Evolutionary conservation across 768 basidiomycete species (phyloP), one percentile per base, ranked within the genome.

Genomic region (Macrolepiota fuliginosa): DNA sequence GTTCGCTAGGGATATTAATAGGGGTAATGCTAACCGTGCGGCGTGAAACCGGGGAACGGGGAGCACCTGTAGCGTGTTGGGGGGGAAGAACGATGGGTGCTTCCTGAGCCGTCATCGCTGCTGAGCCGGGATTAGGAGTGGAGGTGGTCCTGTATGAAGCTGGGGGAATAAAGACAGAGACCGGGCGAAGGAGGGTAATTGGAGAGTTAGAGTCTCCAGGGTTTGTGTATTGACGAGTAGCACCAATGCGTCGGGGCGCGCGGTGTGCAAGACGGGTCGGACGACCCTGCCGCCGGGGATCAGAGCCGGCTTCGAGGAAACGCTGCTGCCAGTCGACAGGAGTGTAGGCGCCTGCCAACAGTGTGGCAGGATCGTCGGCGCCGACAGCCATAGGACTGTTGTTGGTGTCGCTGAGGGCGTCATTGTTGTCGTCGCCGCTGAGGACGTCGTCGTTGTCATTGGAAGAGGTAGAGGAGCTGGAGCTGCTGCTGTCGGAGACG

Each of bases 351-450:
- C 76, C 73, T 0, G 74, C 73, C 55, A 79, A 70, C 58, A 80
- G 74, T 46, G 70, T 69, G 1, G 76, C 74, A 0, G 76, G 72
- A 62, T 82, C 79, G 49, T 79, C 80, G 6, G 79, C 64, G 59
- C 74, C 76, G 10, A 73, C 73, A 17, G 80, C 77, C 75, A 83
- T 79, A 15, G 84, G 82, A 63, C 80, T 85, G 11, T 73, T 81
- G 25, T 29, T 56, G 24, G 46, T 37, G 13, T 63, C 64, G 39
- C 58, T 62, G 58, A 59, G 50, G 13, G 35, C 19, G 25, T 15
- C 47, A 27, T 49, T 22, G 35, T 74, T 69, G 46, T 82, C 81
- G 65, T 79, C 81, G 54, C 75, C 72, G 67, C 75, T 79, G 42
- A 32, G 29, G 29, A 7, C 47, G 35, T 74, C 70, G 46, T 82